These are phyloP conservation scores for Urtica urens DNA, from an alignment of 306 rosid genomes.

Conservation along the genomic window DNA sequence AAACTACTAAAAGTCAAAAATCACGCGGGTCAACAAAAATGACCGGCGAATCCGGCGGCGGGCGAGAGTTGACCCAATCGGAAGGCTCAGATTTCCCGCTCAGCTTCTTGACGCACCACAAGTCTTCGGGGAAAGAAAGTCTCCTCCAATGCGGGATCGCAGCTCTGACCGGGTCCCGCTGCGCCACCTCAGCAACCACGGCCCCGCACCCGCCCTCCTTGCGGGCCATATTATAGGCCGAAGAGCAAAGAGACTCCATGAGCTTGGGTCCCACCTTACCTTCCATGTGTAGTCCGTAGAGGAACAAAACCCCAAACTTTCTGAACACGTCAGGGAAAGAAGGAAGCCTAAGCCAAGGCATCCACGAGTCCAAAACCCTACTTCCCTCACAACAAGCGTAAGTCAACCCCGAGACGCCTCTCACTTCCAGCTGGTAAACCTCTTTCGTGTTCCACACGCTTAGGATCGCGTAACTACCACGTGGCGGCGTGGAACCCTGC, in stretches of 20 bases:
- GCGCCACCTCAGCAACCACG: conserved; percentile 70
- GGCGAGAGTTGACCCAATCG: conserved; percentile 31
- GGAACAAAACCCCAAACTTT: conserved; percentile 67
- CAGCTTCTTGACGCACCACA: conserved; percentile 80
- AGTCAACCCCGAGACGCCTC: conserved; percentile 51
- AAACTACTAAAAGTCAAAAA: conserved; percentile 24
- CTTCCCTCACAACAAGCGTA: conserved; percentile 59
- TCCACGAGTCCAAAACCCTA: conserved; percentile 58
- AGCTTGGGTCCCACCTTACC: conserved; percentile 44
- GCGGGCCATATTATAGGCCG: conserved; percentile 66
- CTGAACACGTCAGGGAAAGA: conserved; percentile 72
- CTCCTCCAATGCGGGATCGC: conserved; percentile 81
- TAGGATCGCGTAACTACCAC: conserved; percentile 51
- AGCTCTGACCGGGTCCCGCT: conserved; percentile 60
- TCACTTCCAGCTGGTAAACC: conserved; percentile 68
- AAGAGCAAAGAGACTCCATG: conserved; percentile 49
- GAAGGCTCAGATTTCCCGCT: conserved; percentile 17
- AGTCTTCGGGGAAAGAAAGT: conserved; percentile 67
- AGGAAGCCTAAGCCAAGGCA: conserved; percentile 84
- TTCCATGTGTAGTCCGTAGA: conserved; percentile 69
- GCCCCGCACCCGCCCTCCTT: conserved; percentile 71
- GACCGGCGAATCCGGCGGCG: conserved; percentile 31
- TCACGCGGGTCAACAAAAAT: conserved; percentile 88
- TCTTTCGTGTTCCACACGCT: conserved; percentile 94
- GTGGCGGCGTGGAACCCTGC: conserved; percentile 22